Percentiles rank a stretch among this genome's conserved stretches.
Conservation (phyloP, 306 rosid species). For the Medicago truncatula region MtrunA17r5.0-ANR NC_053042.1:4470001-4470500, state of each 20-base stretch:
- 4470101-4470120: too few species aligned
- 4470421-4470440: slow-evolving; percentile 15
- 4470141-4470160: too few species aligned
- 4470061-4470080: too few species aligned
- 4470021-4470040: too few species aligned
- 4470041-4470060: too few species aligned
- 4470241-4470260: not conserved
- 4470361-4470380: not conserved
- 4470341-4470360: slow-evolving; percentile 21
- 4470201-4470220: too few species aligned
- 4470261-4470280: not conserved
- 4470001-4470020: too few species aligned
- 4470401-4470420: slow-evolving; percentile 20
- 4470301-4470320: slow-evolving; percentile 21
- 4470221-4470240: too few species aligned
- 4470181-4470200: too few species aligned
- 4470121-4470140: too few species aligned
- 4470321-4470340: slow-evolving; percentile 24
- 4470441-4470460: slow-evolving; percentile 12
- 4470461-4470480: not conserved
- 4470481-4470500: not conserved
- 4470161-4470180: too few species aligned
- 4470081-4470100: too few species aligned
- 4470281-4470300: not conserved
- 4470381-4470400: not conserved